These are phyloP conservation scores for Trichocladium antarcticum DNA, from an alignment of 495 filamentous ascomycete species.

Conservation along the genomic window DNA sequence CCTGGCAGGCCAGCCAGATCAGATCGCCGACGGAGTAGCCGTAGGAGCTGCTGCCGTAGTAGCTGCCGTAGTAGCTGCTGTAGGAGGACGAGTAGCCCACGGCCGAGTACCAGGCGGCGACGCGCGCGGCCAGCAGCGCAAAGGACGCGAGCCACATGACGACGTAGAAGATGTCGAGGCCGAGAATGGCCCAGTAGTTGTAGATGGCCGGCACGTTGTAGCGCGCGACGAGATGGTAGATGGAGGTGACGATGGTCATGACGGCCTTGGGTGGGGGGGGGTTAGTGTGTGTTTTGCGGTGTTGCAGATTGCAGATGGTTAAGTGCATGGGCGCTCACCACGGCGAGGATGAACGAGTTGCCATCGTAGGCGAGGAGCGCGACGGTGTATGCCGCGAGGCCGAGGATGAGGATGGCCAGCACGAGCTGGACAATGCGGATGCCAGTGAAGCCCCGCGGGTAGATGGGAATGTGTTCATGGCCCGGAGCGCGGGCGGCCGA, in stretches of 20 bases:
- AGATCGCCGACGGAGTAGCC: neutral
- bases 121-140: conserved; percentile 29
- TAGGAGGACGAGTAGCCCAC: conserved; percentile 10
- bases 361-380: conserved; percentile 23
- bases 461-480: conserved; percentile 34
- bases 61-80: neutral
- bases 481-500: conserved; percentile 24
- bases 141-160: conserved; percentile 40
- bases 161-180: conserved; percentile 34
- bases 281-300: neutral
- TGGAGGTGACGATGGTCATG: conserved; percentile 28
- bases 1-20: conserved; percentile 11
- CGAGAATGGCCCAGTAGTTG: conserved; percentile 42
- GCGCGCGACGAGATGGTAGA: conserved; percentile 33
- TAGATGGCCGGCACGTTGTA: conserved; percentile 24
- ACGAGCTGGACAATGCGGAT: conserved; percentile 53
- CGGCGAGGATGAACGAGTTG: conserved; percentile 28
- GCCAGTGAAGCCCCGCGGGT: conserved; percentile 40
- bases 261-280: conserved; percentile 24
- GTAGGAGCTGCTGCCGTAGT: neutral
- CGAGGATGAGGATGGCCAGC: conserved; percentile 54
- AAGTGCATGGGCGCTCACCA: conserved; percentile 31
- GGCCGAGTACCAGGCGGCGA: conserved; percentile 20
- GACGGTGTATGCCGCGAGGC: conserved; percentile 51
- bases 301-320: neutral